phyloP scores from a whole-genome alignment of 768 basidiomycete species.

The Porphyrellus cyaneotinctus region DNA sequence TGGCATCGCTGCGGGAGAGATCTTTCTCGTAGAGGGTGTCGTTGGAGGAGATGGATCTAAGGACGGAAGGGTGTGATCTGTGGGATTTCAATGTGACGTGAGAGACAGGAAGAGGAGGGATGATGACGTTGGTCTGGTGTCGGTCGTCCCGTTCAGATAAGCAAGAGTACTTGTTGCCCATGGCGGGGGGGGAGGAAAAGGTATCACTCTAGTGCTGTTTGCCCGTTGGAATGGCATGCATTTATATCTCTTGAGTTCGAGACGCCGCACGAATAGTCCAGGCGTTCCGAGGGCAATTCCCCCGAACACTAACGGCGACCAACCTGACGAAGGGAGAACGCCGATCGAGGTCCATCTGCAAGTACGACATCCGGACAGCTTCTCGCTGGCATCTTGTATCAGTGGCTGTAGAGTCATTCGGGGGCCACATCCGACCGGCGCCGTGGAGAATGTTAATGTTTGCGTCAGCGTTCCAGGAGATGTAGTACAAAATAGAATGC shows the following conservation, averaged over 20 bases:
- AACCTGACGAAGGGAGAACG: neutral
- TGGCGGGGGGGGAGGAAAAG: slow-evolving; percentile 5
- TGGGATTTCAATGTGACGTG: slow-evolving; percentile 40
- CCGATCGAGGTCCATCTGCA: neutral
- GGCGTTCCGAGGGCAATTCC: neutral
- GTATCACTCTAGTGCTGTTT: neutral
- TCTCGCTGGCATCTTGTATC: slow-evolving; percentile 1
- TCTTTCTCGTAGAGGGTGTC: slow-evolving; percentile 38
- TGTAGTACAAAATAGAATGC: neutral
- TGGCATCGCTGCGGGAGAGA: slow-evolving; percentile 11
- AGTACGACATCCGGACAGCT: slow-evolving; percentile 1
- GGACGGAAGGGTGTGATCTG: slow-evolving; percentile 33
- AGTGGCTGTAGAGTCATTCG: slow-evolving; percentile 5
- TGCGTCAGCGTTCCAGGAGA: slow-evolving; percentile 1
- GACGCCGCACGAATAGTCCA: neutral
- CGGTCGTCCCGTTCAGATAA: slow-evolving; percentile 7
- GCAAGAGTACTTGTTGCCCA: slow-evolving; percentile 32
- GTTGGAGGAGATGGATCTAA: slow-evolving; percentile 36
- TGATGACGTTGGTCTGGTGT: slow-evolving; percentile 2
- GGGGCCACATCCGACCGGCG: neutral
- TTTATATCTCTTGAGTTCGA: slow-evolving; percentile 15
- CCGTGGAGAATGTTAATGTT: neutral
- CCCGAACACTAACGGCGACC: neutral
- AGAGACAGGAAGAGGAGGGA: slow-evolving; percentile 20
- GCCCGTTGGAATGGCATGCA: neutral